These are phyloP conservation scores for Aspergillus persii DNA, from an alignment of 2,329 filamentous ascomycete species.

Conservation along the genomic window DNA sequence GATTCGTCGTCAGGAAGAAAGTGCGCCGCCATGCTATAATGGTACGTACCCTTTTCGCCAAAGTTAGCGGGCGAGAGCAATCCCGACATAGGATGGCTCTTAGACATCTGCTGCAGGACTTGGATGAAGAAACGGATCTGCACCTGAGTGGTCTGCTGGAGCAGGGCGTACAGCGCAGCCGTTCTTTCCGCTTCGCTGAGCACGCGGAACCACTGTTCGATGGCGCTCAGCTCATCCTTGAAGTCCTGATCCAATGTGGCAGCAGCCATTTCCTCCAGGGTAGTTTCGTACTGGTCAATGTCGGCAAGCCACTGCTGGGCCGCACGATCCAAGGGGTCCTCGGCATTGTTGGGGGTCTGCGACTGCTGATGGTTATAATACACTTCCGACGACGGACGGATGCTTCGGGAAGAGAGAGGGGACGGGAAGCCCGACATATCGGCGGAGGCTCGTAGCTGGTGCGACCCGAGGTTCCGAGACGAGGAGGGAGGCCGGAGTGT, in stretches of 20 bases:
- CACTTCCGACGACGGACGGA: conserved; percentile 92
- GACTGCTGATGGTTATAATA: conserved; percentile 71
- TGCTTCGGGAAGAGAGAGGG: conserved; percentile 69
- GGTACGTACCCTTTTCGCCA: conserved; percentile 74
- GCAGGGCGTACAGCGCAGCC: conserved; percentile 86
- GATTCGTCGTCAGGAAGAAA: neutral
- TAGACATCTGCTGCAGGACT: conserved; percentile 97
- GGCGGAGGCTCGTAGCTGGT: conserved; percentile 89
- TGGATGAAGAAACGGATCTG: conserved; percentile 99
- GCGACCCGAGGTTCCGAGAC: conserved; percentile 72
- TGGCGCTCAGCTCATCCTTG: conserved; percentile 97
- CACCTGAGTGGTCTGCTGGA: conserved; percentile 98
- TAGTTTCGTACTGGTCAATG: conserved; percentile 99
- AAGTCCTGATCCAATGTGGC: conserved; percentile 99
- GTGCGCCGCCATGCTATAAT: neutral
- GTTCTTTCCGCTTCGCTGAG: conserved; percentile 95
- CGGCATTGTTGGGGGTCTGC: conserved; percentile 65
- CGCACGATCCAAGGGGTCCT: conserved; percentile 88
- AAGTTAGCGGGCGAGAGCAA: conserved; percentile 93
- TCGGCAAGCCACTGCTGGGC: conserved; percentile 99
- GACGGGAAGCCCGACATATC: conserved; percentile 86
- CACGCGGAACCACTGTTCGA: conserved; percentile 99
- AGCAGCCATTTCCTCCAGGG: conserved; percentile 96
- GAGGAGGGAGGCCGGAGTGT: conserved; percentile 82
- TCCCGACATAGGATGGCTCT: conserved; percentile 95